Base-by-base conservation (phyloP, 78 protist genomes). In the Creolimax fragrantissima region DNA sequence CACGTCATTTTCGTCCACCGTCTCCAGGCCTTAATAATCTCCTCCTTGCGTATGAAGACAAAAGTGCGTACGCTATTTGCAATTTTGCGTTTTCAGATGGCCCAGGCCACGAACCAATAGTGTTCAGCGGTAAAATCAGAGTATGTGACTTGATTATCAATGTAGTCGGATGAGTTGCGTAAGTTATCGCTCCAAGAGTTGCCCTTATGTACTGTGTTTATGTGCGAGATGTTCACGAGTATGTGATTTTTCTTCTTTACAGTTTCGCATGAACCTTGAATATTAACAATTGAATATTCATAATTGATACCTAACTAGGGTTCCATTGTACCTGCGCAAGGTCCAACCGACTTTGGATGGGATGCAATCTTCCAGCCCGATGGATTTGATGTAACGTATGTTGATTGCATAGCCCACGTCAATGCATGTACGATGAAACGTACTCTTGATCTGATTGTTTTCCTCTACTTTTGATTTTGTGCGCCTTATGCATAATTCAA, bases 21-120 rank as follows among this genome's bases (percentile, higher is more conserved):
- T n/a, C 88, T 2, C 3, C 86, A 81, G 94, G 99, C 4, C 92
- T 98, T 47, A 93, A 95, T 90, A 96, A 96, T 41, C 39, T 97
- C 89, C 93, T 98, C 39, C 96, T 93, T 2, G 98, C 95, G 39
- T 97, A 84, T 45, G 90, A 41, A 2, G 99, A 97, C 93, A 96
- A 97, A 92, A 85, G 94, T 35, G 99, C 97, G 3, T 95, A 94
- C 74, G 99, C 99, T 24, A 96, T 92, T 89, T 97, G 99, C 91
- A 94, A 95, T n/a, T 97, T 98, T 85, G 96, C 97, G 0, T 95
- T 42, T 88, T 88, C 92, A 5, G 90, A 91, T 6, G 98, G 97
- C 5, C 97, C 97, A 3, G 98, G 85, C 32, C n/a, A 35, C 2
- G 96, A 94, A 58, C 95, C 96, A 81, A 37, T 93, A 44, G 90